Conservation (phyloP, 73 alveolate species). For the Durusdinium trenchii region DNA sequence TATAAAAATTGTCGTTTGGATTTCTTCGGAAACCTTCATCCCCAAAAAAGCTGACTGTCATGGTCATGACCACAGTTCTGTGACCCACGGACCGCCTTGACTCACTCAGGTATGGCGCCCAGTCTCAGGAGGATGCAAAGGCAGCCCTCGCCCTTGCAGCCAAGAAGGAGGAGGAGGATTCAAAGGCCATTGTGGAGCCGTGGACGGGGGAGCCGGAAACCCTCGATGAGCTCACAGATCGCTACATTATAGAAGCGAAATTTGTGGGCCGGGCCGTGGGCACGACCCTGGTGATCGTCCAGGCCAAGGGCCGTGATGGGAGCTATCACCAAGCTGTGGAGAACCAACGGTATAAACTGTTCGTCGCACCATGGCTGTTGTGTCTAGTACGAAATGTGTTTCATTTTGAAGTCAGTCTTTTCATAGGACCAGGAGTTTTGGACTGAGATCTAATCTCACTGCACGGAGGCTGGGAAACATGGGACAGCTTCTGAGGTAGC, state of each 20-base stretch:
- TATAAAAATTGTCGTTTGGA: too few species aligned
- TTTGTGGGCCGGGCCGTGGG: background rate
- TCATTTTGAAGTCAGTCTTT: too few species aligned
- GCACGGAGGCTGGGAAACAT: background rate
- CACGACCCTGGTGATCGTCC: background rate
- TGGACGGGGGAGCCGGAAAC: constrained; percentile 3
- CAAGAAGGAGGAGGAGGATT: background rate
- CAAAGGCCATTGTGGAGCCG: background rate
- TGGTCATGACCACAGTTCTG: too few species aligned
- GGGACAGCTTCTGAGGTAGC: background rate
- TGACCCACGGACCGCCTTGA: too few species aligned
- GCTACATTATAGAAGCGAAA: background rate
- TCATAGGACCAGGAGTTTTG: too few species aligned
- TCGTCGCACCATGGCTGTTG: background rate
- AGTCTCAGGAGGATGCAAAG: background rate
- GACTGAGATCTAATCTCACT: too few species aligned
- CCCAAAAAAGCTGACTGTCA: too few species aligned
- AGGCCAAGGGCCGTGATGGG: background rate
- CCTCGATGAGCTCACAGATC: background rate
- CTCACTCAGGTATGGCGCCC: background rate
- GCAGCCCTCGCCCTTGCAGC: background rate
- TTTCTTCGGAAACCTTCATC: too few species aligned
- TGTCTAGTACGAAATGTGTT: too few species aligned
- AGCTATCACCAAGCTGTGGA: background rate
- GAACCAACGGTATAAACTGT: background rate